phyloP scores from a whole-genome alignment of 2,329 filamentous ascomycete genomes.

The Cadophora malorum region DNA sequence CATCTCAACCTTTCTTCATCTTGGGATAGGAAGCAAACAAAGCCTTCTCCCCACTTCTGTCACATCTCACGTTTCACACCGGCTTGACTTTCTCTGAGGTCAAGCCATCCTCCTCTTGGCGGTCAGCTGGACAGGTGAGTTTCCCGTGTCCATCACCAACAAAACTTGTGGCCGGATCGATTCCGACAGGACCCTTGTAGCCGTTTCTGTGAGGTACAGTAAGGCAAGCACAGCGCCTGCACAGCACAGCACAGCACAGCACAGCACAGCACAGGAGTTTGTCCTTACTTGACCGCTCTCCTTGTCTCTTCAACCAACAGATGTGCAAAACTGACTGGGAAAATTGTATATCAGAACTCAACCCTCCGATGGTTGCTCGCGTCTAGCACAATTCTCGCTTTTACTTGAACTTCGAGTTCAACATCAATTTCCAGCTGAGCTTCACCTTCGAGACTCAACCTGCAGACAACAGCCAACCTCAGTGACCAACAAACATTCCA shows the following conservation, averaged over 20 bases:
- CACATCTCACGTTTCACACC: background rate
- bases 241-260: too few relatives aligned
- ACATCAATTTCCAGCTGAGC: background rate
- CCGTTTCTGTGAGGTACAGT: background rate
- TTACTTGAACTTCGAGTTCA: background rate
- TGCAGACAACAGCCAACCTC: background rate
- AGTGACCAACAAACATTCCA: background rate
- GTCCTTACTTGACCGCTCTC: constrained; percentile 14
- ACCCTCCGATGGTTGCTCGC: background rate
- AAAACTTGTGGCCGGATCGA: background rate
- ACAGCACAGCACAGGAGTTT: background rate
- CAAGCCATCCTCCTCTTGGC: background rate
- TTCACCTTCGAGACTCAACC: background rate
- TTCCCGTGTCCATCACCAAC: background rate
- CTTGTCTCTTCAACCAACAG: background rate
- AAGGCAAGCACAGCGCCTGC: background rate
- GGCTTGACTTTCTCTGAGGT: background rate
- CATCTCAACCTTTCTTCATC: background rate
- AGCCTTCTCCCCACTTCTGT: background rate
- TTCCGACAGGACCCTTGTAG: background rate
- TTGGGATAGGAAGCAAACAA: background rate
- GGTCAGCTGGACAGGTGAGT: constrained; percentile 8
- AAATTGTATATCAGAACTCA: background rate
- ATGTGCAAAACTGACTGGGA: background rate
- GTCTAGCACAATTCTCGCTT: background rate